A percentile compares a stretch with the other conserved stretches of the same genome.
Conservation (phyloP, 305 asterid genomes). For the Fraxinus xanthoxyloides region DNA sequence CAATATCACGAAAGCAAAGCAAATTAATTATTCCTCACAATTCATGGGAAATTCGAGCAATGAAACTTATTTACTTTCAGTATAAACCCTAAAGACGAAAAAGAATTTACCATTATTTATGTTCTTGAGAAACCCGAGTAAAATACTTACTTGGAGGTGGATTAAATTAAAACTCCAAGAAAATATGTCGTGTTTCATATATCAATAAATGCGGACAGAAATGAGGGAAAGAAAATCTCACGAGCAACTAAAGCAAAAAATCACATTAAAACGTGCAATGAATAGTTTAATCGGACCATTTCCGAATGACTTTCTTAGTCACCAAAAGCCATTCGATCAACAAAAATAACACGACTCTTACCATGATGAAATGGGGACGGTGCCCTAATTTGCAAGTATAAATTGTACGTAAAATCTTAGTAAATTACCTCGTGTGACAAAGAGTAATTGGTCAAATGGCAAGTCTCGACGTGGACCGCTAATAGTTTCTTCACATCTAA, state of each 20-base stretch:
- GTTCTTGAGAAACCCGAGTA: neutral
- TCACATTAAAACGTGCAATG: neutral
- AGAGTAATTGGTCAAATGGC: conserved; percentile 61
- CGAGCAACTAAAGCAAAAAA: neutral
- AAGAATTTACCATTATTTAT: neutral
- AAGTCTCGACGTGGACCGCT: conserved; percentile 43
- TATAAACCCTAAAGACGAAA: neutral
- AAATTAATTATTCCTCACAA: neutral
- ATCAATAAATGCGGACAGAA: neutral
- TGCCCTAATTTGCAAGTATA: neutral
- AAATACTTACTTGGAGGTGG: neutral
- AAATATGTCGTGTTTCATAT: neutral
- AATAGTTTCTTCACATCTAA: conserved; percentile 63
- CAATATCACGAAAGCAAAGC: too few species aligned
- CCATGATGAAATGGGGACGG: neutral
- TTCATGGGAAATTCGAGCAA: neutral
- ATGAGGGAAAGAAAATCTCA: neutral
- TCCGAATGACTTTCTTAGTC: neutral
- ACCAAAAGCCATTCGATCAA: neutral
- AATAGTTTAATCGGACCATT: neutral
- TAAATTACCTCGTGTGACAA: conserved; percentile 61
- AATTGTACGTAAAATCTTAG: neutral
- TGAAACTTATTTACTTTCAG: neutral
- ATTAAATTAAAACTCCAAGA: neutral
- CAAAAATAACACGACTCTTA: neutral